Base-by-base conservation (phyloP, 768 basidiomycete genomes). In the Sistotremastrum suecicum region DNA sequence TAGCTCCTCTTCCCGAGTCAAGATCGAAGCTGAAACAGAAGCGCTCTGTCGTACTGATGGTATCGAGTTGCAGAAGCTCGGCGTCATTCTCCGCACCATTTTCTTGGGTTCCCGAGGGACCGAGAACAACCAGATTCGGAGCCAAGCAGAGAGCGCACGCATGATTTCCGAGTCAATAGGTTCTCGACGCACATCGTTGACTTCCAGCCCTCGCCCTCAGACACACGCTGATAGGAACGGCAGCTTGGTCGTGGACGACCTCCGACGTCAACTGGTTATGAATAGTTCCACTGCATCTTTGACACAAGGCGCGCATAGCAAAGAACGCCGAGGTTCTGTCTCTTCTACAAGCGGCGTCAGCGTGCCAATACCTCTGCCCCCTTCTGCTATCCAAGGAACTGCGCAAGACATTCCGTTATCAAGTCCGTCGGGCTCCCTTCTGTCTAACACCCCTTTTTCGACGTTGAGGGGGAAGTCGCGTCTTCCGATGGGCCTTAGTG, bases 31-130 rank as follows among this genome's bases (percentile, higher is more conserved):
- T 35, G 82, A 83, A 52, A 61, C 72, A 0, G 79, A 78, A 12
- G 35, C 44, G 5, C 66, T 87, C 28, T 81, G 76, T 57, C 67
- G 75, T 4, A 72, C 69, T 6, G 75, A 74, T 12, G 75, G 81
- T 42, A 69, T 89, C 34, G 83, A 88, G 48, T 71, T 99, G 37
- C 83, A 83, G 54, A 89, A 87, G 54, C 76, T 97, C 3, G 82
- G 83, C 1, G 82, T 92, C 4, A 84, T 91, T 0, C 89, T 90
- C 8, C 88, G 87, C 48, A 95, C 89, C 0, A 79, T 95, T 12
- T 95, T 97, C 61, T 66, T 95, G 53, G 85, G 74, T 54, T 57
- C 73, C n/a, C 33, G 42, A 20, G 20, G 20, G 20, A 20, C 20
- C 20, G 20, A 20, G 2, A 20, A 20, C 20, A 20, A 20, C 20